Evolutionary conservation across 73 alveolate species (phyloP).

Genomic region (Uronychia binucleata): DNA sequence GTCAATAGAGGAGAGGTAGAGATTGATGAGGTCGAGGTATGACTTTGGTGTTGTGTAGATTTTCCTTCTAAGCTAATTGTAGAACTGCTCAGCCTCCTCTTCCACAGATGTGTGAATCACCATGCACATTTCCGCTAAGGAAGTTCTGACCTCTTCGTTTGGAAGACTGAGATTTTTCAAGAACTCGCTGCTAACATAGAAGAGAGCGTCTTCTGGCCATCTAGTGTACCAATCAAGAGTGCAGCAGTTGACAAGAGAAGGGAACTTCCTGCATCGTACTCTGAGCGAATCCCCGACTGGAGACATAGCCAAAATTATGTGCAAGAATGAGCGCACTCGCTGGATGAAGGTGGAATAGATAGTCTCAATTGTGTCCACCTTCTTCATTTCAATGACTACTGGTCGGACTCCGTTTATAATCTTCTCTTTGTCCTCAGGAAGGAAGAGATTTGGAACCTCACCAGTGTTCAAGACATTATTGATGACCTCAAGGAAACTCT

Average conservation of each 20-base stretch:
- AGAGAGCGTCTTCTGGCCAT: slow-evolving; percentile 99
- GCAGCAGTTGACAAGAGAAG: slow-evolving; percentile 99
- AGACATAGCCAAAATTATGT: slow-evolving; percentile 94
- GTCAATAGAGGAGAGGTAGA: slow-evolving; percentile 77
- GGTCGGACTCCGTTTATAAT: slow-evolving; percentile 85
- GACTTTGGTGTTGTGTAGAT: slow-evolving; percentile 99
- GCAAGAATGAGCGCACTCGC: slow-evolving; percentile 97
- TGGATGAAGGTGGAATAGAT: slow-evolving; percentile 88
- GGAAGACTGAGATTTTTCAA: slow-evolving; percentile 69
- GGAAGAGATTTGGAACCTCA: slow-evolving; percentile 99
- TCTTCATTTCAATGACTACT: slow-evolving; percentile 53
- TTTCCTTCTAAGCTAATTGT: slow-evolving; percentile 90
- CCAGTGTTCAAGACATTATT: slow-evolving; percentile 99
- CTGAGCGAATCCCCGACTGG: slow-evolving; percentile 99
- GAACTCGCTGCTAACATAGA: slow-evolving; percentile 87
- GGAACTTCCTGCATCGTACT: slow-evolving; percentile 99
- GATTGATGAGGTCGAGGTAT: slow-evolving; percentile 96
- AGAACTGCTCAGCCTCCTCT: slow-evolving; percentile 87
- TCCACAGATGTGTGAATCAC: slow-evolving; percentile 94
- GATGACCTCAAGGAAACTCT: slow-evolving; percentile 99
- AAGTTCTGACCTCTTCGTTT: slow-evolving; percentile 74
- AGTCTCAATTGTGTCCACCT: slow-evolving; percentile 49
- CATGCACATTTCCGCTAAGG: slow-evolving; percentile 93
- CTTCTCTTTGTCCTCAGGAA: slow-evolving; percentile 98
- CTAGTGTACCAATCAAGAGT: slow-evolving; percentile 99